A percentile compares a stretch with the other conserved stretches of the same genome.
Conservation (phyloP, 176 grass and related monocot species). For the Bolboschoenus planiculmis region DNA sequence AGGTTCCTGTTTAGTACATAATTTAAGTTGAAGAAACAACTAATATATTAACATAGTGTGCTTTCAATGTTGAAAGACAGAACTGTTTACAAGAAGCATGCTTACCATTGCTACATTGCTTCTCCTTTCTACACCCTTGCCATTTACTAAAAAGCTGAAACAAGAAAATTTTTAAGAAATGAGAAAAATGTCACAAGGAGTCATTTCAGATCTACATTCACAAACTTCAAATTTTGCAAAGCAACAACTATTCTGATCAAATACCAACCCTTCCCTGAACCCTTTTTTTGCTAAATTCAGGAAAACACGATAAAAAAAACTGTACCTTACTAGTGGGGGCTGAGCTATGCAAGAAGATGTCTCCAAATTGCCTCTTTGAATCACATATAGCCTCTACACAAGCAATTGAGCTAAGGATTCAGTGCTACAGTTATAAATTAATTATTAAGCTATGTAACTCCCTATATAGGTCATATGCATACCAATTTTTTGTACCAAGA, state of each 20-base stretch:
- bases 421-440: slow-evolving; percentile 3
- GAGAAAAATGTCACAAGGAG: slow-evolving; percentile 16
- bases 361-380: slow-evolving; percentile 74
- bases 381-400: slow-evolving; percentile 70
- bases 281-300: neutral
- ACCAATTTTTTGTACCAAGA: neutral
- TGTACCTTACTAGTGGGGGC: slow-evolving; percentile 75
- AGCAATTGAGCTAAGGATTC: neutral
- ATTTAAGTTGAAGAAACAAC: slow-evolving; percentile 1
- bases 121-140: slow-evolving; percentile 83
- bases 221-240: neutral
- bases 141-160: slow-evolving; percentile 88
- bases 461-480: neutral
- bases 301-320: slow-evolving; percentile 25
- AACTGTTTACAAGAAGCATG: slow-evolving; percentile 9
- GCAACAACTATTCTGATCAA: neutral
- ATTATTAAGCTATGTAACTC: neutral
- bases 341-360: slow-evolving; percentile 64
- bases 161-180: slow-evolving; percentile 15
- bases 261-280: neutral
- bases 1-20: slow-evolving; percentile 46
- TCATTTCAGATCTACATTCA: neutral
- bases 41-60: neutral
- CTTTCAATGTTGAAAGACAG: slow-evolving; percentile 9
- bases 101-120: slow-evolving; percentile 81